phyloP scores from a whole-genome alignment of 352 stramenopile genomes.

The Phytophthora fragariaefolia region DNA sequence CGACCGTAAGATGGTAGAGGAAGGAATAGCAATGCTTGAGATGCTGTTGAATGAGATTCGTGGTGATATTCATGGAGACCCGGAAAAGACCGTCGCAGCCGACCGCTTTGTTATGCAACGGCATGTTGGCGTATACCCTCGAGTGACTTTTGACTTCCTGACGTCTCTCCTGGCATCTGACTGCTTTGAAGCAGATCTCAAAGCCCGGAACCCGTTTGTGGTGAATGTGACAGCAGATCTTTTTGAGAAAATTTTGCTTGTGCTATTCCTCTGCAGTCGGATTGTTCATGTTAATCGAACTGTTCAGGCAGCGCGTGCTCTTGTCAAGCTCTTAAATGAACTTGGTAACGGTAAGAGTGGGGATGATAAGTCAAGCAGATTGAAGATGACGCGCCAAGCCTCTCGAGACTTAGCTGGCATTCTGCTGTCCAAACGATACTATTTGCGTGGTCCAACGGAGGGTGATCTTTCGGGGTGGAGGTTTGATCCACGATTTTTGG shows the following conservation, averaged over 20 bases:
- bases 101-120: slow-evolving; percentile 69
- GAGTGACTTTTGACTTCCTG: slow-evolving; percentile 80
- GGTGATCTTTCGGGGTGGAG: slow-evolving; percentile 53
- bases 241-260: slow-evolving; percentile 56
- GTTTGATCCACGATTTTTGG: slow-evolving; percentile 98
- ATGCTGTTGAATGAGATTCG: slow-evolving; percentile 55
- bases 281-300: slow-evolving; percentile 88
- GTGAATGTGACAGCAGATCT: slow-evolving; percentile 36
- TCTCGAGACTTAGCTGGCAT: slow-evolving; percentile 85
- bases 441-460: slow-evolving; percentile 38
- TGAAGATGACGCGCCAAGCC: slow-evolving; percentile 79
- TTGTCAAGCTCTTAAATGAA: slow-evolving; percentile 30
- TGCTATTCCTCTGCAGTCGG: slow-evolving; percentile 80
- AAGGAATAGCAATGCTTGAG: slow-evolving; percentile 64
- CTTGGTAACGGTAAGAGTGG: slow-evolving; percentile 7
- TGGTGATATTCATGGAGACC: slow-evolving; percentile 32
- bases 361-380: slow-evolving; percentile 35
- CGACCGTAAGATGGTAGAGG: slow-evolving; percentile 62
- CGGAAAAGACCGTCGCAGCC: slow-evolving; percentile 24
- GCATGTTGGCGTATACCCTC: slow-evolving; percentile 63
- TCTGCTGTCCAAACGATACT: slow-evolving; percentile 80
- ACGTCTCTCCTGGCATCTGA: slow-evolving; percentile 74
- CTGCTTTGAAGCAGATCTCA: slow-evolving; percentile 66
- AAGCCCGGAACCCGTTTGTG: slow-evolving; percentile 73
- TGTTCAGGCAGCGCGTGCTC: slow-evolving; percentile 53